These are phyloP conservation scores for Monilinia polystroma DNA, from an alignment of 2,329 filamentous ascomycete genomes.

Conservation along the genomic window DNA sequence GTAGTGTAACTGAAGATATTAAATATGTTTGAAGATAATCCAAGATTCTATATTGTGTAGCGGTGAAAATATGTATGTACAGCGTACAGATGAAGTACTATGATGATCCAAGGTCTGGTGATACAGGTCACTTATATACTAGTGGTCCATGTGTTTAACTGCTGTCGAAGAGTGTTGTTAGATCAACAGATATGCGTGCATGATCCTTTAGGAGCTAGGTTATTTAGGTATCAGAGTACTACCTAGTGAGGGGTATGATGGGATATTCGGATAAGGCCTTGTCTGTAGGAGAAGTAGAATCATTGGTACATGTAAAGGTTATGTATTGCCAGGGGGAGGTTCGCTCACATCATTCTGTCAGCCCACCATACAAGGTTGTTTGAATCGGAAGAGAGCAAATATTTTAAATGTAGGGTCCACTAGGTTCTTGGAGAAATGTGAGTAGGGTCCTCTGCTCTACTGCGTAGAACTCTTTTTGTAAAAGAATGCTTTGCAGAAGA, in stretches of 20 bases:
- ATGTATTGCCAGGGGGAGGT: slow-evolving; percentile 6
- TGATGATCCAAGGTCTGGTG: slow-evolving; percentile 9
- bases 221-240: neutral
- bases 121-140: slow-evolving; percentile 5
- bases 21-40: neutral
- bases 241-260: neutral
- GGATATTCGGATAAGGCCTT: slow-evolving; percentile 2
- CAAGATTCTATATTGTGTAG: neutral
- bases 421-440: slow-evolving; percentile 12
- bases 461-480: slow-evolving; percentile 9
- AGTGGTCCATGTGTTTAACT: neutral
- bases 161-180: slow-evolving; percentile 9
- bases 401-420: slow-evolving; percentile 13
- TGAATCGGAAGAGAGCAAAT: neutral
- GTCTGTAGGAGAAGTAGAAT: neutral
- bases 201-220: neutral
- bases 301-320: neutral
- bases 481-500: neutral
- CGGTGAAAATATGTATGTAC: neutral
- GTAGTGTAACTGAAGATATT: neutral
- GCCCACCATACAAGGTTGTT: slow-evolving; percentile 1
- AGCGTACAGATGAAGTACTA: slow-evolving; percentile 8
- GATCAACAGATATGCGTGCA: slow-evolving; percentile 10
- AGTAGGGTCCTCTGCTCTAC: slow-evolving; percentile 6
- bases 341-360: slow-evolving; percentile 17